Conservation (phyloP, 495 filamentous ascomycete genomes). For the Aspergillus sclerotiicarbonarius region DNA sequence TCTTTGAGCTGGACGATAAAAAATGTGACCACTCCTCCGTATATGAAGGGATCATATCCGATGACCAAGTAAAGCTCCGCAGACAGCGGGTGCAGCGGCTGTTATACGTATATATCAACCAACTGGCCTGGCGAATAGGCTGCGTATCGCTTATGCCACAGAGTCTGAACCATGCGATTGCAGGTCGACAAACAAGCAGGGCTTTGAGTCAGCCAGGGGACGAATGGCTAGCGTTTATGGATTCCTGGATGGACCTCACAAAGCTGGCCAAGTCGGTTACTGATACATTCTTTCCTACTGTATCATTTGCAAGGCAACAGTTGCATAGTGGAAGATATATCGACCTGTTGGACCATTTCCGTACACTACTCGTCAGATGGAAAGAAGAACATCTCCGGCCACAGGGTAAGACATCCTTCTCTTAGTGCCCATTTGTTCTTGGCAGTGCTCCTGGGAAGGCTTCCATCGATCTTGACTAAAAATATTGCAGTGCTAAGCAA, state of each 20-base stretch:
- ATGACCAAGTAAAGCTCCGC: slow-evolving; percentile 39
- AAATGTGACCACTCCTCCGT: slow-evolving; percentile 15
- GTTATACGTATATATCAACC: slow-evolving; percentile 53
- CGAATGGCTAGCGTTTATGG: slow-evolving; percentile 47
- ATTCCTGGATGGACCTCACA: slow-evolving; percentile 53
- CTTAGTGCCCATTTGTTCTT: no score
- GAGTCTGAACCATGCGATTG: slow-evolving; percentile 43
- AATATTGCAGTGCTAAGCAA: slow-evolving; percentile 35
- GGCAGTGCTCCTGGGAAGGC: slow-evolving; percentile 35
- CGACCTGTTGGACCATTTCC: slow-evolving; percentile 52
- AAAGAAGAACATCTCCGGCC: slow-evolving; percentile 48
- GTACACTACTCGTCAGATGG: slow-evolving; percentile 50
- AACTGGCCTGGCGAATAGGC: slow-evolving; percentile 52
- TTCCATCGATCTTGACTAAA: background rate
- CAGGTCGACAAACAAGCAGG: slow-evolving; percentile 31
- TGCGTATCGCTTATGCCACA: slow-evolving; percentile 54
- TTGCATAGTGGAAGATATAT: slow-evolving; percentile 53
- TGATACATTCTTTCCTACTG: slow-evolving; percentile 53
- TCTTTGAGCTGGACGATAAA: slow-evolving; percentile 46
- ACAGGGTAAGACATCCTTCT: slow-evolving; percentile 31
- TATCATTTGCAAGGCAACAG: slow-evolving; percentile 50
- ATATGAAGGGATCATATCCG: slow-evolving; percentile 30
- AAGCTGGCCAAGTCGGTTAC: slow-evolving; percentile 53
- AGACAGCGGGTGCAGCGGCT: slow-evolving; percentile 45
- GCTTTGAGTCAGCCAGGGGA: slow-evolving; percentile 30